Percentiles rank a stretch among this genome's conserved stretches.
Conservation (phyloP, 768 basidiomycete genomes). For the Tylopilus felleus region DNA sequence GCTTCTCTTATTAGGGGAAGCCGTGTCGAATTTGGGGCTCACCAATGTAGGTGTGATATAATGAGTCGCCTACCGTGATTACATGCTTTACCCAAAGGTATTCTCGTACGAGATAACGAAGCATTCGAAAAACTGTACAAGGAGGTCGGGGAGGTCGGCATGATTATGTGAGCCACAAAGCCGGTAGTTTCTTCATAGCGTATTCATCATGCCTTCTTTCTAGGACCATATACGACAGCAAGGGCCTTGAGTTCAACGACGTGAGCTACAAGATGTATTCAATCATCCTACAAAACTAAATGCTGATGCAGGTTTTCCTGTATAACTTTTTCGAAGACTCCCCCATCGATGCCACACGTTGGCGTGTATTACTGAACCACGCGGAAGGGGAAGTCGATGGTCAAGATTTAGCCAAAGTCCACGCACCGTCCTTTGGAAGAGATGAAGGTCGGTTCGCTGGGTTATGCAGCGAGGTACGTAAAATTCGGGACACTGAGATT, state of each 20-base stretch:
- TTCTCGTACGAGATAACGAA: conserved; percentile 61
- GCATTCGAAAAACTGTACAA: conserved; percentile 45
- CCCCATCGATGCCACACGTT: no score
- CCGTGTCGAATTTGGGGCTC: conserved; percentile 56
- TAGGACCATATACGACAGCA: conserved; percentile 34
- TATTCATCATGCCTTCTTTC: background rate
- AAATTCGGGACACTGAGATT: conserved; percentile 32
- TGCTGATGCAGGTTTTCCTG: conserved; percentile 51
- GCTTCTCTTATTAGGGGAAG: conserved; percentile 34
- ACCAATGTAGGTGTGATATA: conserved; percentile 50
- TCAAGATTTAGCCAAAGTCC: conserved; percentile 10
- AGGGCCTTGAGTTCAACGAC: conserved; percentile 28
- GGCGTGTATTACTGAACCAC: no score
- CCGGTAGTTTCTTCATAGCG: background rate
- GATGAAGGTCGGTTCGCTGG: no score
- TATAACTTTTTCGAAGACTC: conserved; percentile 79
- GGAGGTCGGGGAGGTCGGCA: conserved; percentile 55
- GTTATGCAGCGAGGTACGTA: no score
- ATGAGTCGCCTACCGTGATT: background rate
- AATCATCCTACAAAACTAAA: background rate
- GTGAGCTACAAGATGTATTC: background rate
- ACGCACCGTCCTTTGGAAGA: conserved; percentile 40
- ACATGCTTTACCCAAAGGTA: conserved; percentile 40
- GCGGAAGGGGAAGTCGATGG: no score
- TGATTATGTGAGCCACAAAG: conserved; percentile 47